Base-by-base conservation (phyloP, 257 asterid genomes). In the Przewalskia tangutica region DNA sequence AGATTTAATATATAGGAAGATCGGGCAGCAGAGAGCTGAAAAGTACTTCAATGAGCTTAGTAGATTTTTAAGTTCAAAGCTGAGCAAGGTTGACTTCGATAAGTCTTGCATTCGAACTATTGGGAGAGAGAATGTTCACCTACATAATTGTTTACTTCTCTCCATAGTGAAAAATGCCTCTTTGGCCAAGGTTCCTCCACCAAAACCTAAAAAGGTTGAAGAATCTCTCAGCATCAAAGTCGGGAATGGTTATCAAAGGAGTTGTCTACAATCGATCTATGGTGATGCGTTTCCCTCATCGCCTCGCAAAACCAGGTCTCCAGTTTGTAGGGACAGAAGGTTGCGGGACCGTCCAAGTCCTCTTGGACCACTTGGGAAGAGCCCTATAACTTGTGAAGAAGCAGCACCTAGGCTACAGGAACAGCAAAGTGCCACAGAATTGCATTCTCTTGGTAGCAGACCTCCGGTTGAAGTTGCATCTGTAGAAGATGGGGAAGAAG, bases 401-500 rank as follows among this genome's bases (percentile, higher is more conserved):
- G 88, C 94, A 2, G 84, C 83, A 13, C 83, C 87, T 10, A 89
- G 90, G 78, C 85, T 86, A 36, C 94, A 88, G 62, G 97, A 90
- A 80, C 97, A 94, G 79, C 95, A 85, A 79, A 92, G 95, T 84
- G 93, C 90, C 40, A 90, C 94, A 2, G 98, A 95, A 81, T 75
- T 93, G 88, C 89, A 84, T 76, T 95, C 97, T 6, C 89, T 90
- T 20, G 89, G 90, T 81, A 95, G 99, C 86, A 88, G 90, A 83
- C 97, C 99, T 59, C 93, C 92, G 2, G 59, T 87, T 77, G 92
- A 83, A 79, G 89, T 83, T 54, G 85, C 60, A 9, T 88, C 90
- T 2, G 95, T 85, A 10, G 98, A 94, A 86, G 98, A 92, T 4
- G 97, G 98, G 20, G 99, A 96, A 77, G 99, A 96, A 86, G 98